A percentile compares a stretch with the other conserved stretches of the same genome.
Evolutionary conservation across 2,329 filamentous ascomycete species (phyloP).

Genomic region (Amylocarpus encephaloides): DNA sequence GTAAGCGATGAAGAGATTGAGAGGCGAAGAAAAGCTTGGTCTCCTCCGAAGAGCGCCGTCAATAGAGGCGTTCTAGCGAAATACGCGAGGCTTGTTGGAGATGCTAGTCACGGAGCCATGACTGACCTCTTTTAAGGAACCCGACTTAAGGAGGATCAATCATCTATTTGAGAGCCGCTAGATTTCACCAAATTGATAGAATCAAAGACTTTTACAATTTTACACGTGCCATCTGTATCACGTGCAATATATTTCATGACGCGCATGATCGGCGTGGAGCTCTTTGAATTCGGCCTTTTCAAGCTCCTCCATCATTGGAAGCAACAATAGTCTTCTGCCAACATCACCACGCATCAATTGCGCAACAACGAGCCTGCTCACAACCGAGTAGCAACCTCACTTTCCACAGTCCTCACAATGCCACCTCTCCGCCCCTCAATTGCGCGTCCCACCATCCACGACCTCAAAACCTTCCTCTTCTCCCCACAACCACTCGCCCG

Average conservation of each 20-base stretch:
- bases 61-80: conserved; percentile 83
- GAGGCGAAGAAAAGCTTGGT: conserved; percentile 60
- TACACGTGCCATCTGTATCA: not conserved
- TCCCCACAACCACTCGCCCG: conserved; percentile 9
- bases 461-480: conserved; percentile 23
- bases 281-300: too few relatives aligned
- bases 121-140: conserved; percentile 64
- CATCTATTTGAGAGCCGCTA: not conserved
- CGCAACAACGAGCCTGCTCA: not conserved
- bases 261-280: too few relatives aligned
- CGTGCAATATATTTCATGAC: too few relatives aligned
- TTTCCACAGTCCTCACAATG: conserved; percentile 12
- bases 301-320: too few relatives aligned
- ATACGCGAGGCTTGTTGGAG: conserved; percentile 80
- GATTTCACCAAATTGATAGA: not conserved
- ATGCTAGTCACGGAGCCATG: conserved; percentile 86
- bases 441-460: conserved; percentile 23
- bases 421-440: conserved; percentile 11
- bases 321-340: too few relatives aligned
- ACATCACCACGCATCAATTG: not conserved
- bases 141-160: not conserved
- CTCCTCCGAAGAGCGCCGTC: conserved; percentile 62
- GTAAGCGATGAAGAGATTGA: conserved; percentile 63
- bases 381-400: not conserved
- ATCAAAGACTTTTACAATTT: not conserved